A percentile compares a stretch with the other conserved stretches of the same genome.
Evolutionary conservation across 2,329 filamentous ascomycete species (phyloP).

Genomic region (Penicillium sp.): DNA sequence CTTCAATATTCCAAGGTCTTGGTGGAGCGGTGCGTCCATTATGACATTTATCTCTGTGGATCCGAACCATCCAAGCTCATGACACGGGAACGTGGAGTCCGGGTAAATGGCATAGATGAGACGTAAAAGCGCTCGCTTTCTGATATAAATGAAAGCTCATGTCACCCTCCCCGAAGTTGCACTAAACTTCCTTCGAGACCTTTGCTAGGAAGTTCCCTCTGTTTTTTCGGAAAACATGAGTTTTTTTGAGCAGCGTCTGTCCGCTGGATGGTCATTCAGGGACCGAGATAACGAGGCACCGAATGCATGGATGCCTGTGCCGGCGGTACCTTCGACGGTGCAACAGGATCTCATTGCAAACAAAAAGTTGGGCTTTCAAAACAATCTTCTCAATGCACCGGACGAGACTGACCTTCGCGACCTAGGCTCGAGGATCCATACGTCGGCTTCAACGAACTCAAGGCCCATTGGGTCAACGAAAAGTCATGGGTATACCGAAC

Average conservation of each 20-base stretch:
- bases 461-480: constrained; percentile 75
- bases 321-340: constrained; percentile 40
- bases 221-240: neutral
- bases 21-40: no score
- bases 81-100: no score
- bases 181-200: neutral
- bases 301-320: constrained; percentile 40
- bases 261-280: constrained; percentile 40
- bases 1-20: no score
- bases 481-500: constrained; percentile 70
- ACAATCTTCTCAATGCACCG: neutral
- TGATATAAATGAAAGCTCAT: no score
- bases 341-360: constrained; percentile 45
- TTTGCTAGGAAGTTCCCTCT: neutral
- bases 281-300: constrained; percentile 26
- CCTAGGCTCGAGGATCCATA: constrained; percentile 60
- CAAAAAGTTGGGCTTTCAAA: constrained; percentile 29
- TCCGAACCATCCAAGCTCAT: no score
- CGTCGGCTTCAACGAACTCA: constrained; percentile 72
- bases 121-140: no score
- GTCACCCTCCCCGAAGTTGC: no score
- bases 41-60: no score
- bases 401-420: no score
- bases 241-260: constrained; percentile 18
- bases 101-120: no score